Percentiles rank a stretch among this genome's conserved stretches.
These are phyloP conservation scores for Solanum chilense DNA, from an alignment of 257 asterid species.

Conservation along the genomic window DNA sequence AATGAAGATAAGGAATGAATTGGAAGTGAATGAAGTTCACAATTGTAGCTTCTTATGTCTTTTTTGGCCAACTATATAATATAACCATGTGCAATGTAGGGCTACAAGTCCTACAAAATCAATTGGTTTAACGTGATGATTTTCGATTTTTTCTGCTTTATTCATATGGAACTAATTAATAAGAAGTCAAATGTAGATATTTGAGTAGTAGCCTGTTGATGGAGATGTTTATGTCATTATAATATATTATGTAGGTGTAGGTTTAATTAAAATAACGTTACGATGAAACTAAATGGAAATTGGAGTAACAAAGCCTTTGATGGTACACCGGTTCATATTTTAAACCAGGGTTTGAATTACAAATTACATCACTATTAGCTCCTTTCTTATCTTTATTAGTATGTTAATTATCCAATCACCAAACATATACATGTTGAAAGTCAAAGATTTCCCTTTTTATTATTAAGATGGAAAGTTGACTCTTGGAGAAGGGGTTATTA, in stretches of 20 bases:
- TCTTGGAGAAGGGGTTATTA: neutral
- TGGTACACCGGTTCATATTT: neutral
- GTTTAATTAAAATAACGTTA: neutral
- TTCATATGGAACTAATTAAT: neutral
- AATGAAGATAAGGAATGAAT: neutral
- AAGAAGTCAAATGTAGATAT: neutral
- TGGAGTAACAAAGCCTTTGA: neutral
- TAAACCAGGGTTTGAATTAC: neutral
- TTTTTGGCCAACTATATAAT: neutral
- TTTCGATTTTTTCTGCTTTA: neutral
- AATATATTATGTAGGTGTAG: neutral
- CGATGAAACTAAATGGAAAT: neutral
- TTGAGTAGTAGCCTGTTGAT: neutral
- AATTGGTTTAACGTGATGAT: neutral
- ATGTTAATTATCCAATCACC: neutral
- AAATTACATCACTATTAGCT: neutral
- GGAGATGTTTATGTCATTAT: neutral
- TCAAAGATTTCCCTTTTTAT: neutral
- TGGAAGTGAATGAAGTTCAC: neutral
- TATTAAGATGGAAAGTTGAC: neutral
- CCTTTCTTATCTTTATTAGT: neutral
- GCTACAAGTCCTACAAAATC: neutral
- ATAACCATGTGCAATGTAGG: neutral
- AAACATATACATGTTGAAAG: neutral
- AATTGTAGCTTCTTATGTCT: neutral